Evolutionary conservation across 805 yeast species (phyloP), one percentile per base, ranked within the genome.

Genomic region (Crinitomyces ghanaensis): DNA sequence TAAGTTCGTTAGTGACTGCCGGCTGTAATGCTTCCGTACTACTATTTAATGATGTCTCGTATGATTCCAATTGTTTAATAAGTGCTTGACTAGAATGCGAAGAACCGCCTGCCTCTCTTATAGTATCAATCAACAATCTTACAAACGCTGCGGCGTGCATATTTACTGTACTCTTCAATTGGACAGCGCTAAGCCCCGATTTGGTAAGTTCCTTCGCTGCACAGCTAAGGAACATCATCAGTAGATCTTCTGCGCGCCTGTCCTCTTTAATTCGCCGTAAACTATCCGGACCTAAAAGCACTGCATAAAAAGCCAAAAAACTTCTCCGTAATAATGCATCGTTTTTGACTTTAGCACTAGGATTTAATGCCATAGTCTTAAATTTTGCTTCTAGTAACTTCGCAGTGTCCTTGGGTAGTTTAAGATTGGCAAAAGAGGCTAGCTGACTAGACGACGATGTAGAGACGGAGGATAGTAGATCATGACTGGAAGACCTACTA

Each of bases 221-320:
- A 31, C 53, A 49, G 26, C 47, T 47, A 26, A 56, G 34, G 36
- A 59, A 60, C 38, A 44, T 39, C 44, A 49, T 50, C 15, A 57
- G 46, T 21, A 57, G 50, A 29, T 45, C 52, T 36, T 59, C 63
- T 1, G 57, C 52, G 5, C 47, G 39, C 9, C 48, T 63, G 7
- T 59, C 54, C 15, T 60, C 59, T 11, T 46, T 51, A 26, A 54
- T 38, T 19, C 44, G 48, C 22, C 57, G 60, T 43, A 40, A 30
- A n/a, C 59, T 57, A 18, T 44, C 53, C 3, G 77, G 72, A 32
- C 66, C 68, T 23, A 76, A 56, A 19, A 74, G 44, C 28, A 73
- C 77, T 36, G 74, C 74, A 50, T 79, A 78, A 37, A 77, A 65
- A 17, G 80, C 68, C 17, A 79, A 52, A 29, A 77, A 60, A 32